A percentile compares a stretch with the other conserved stretches of the same genome.
These are phyloP conservation scores for Termitomyces eurrhizus DNA, from an alignment of 768 basidiomycete genomes.

Conservation along the genomic window DNA sequence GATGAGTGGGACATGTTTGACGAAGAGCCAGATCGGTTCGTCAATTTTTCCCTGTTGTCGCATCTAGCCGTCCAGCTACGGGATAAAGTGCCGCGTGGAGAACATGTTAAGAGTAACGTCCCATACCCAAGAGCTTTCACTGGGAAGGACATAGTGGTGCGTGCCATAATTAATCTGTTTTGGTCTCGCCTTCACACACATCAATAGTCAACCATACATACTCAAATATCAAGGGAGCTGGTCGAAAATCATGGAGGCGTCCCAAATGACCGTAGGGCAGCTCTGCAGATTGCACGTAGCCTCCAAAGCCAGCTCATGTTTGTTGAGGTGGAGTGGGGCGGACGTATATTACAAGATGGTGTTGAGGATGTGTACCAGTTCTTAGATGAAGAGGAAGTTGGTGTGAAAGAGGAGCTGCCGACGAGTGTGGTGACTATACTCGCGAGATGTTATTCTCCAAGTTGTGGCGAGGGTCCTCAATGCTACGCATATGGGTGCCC, in stretches of 20 bases:
- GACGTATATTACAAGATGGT: constrained; percentile 75
- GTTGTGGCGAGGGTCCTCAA: constrained; percentile 70
- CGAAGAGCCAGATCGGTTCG: constrained; percentile 68
- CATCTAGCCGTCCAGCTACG: constrained; percentile 86
- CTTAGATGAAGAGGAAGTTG: constrained; percentile 76
- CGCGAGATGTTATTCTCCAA: constrained; percentile 86
- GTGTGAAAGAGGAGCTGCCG: constrained; percentile 66
- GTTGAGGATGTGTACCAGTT: constrained; percentile 97
- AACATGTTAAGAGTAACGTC: constrained; percentile 92
- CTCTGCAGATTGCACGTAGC: constrained; percentile 83
- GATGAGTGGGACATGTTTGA: constrained; percentile 40
- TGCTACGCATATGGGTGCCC: constrained; percentile 88
- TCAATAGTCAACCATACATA: constrained; percentile 79
- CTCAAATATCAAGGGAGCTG: constrained; percentile 77
- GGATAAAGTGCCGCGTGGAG: constrained; percentile 84
- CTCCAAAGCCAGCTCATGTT: constrained; percentile 92
- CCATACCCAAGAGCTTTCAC: constrained; percentile 91
- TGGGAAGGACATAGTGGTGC: constrained; percentile 87
- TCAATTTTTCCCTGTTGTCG: constrained; percentile 82
- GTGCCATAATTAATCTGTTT: constrained; percentile 25
- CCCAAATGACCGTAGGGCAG: constrained; percentile 72
- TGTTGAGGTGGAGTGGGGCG: constrained; percentile 96
- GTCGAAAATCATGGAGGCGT: constrained; percentile 61
- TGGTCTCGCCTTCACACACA: not conserved
- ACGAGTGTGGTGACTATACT: constrained; percentile 86